Evolutionary conservation across 2,329 filamentous ascomycete species (phyloP).

Genomic region (Colletotrichum eremochloae): DNA sequence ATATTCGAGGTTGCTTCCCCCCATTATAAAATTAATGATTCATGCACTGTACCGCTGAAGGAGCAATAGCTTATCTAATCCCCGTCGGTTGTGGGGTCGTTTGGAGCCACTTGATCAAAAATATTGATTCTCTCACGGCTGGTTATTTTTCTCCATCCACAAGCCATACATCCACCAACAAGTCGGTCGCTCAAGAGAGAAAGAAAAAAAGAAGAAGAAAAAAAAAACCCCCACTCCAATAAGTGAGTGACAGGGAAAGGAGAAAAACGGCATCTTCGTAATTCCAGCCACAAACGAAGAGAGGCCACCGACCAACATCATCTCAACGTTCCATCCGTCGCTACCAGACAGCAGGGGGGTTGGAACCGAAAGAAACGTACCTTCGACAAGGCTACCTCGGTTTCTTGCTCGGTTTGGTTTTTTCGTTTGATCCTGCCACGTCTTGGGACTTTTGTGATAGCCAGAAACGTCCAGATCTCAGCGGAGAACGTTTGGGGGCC

Average conservation of each 20-base stretch:
- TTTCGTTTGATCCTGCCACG: background rate
- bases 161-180: slow-evolving; percentile 33
- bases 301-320: slow-evolving; percentile 26
- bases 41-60: slow-evolving; percentile 20
- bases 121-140: slow-evolving; percentile 36
- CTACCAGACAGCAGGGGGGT: slow-evolving; percentile 31
- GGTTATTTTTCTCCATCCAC: slow-evolving; percentile 40
- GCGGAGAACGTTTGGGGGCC: slow-evolving; percentile 19
- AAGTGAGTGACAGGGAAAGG: slow-evolving; percentile 12
- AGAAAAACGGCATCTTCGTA: slow-evolving; percentile 19
- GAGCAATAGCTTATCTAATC: slow-evolving; percentile 40
- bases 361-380: background rate
- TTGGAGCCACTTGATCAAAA: slow-evolving; percentile 29
- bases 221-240: slow-evolving; percentile 11
- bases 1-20: slow-evolving; percentile 26
- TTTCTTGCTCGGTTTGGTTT: background rate
- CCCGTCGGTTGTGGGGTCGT: slow-evolving; percentile 23
- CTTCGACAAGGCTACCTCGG: slow-evolving; percentile 27
- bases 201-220: too few relatives aligned
- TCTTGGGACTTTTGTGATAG: slow-evolving; percentile 17
- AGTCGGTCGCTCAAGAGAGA: slow-evolving; percentile 7
- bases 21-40: slow-evolving; percentile 37
- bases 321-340: slow-evolving; percentile 17
- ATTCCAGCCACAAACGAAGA: slow-evolving; percentile 17
- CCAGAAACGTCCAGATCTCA: slow-evolving; percentile 14